Evolutionary conservation across 2,329 filamentous ascomycete genomes (phyloP).

Genomic region (Golovinomyces cichoracearum): DNA sequence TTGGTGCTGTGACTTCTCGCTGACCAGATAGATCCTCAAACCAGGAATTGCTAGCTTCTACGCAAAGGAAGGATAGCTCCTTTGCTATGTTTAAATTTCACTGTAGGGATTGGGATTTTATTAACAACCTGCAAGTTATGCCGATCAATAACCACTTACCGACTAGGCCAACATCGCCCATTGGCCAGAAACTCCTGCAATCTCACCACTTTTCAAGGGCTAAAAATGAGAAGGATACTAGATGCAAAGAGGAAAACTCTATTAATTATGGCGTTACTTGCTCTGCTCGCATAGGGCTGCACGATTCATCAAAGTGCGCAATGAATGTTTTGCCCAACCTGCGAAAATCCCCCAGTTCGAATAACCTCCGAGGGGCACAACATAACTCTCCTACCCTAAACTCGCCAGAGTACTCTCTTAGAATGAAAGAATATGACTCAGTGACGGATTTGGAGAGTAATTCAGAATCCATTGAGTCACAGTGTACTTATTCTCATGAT

Average conservation of each 20-base stretch:
- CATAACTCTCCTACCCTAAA: background rate
- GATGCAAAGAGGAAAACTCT: too few relatives aligned
- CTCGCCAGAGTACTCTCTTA: too few relatives aligned
- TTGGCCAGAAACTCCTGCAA: background rate
- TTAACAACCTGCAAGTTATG: conserved; percentile 24
- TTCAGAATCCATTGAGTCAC: too few relatives aligned
- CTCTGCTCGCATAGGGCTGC: too few relatives aligned
- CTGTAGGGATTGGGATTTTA: conserved; percentile 26
- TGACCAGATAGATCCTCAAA: too few relatives aligned
- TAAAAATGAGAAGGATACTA: background rate
- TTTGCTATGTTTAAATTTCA: conserved; percentile 29
- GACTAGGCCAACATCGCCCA: background rate
- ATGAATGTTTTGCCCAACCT: background rate
- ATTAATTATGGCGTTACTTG: too few relatives aligned
- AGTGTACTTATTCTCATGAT: too few relatives aligned
- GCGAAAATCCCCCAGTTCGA: background rate
- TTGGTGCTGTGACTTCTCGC: too few relatives aligned
- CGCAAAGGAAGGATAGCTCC: conserved; percentile 26
- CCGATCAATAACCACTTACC: background rate
- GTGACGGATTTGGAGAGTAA: too few relatives aligned
- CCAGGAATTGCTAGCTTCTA: conserved; percentile 14
- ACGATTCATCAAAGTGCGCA: too few relatives aligned
- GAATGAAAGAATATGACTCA: too few relatives aligned
- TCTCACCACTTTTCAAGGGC: background rate
- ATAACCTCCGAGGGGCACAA: background rate